These are phyloP conservation scores for Hymenochaete sp. DNA, from an alignment of 1,284 basidiomycete species.

Conservation along the genomic window DNA sequence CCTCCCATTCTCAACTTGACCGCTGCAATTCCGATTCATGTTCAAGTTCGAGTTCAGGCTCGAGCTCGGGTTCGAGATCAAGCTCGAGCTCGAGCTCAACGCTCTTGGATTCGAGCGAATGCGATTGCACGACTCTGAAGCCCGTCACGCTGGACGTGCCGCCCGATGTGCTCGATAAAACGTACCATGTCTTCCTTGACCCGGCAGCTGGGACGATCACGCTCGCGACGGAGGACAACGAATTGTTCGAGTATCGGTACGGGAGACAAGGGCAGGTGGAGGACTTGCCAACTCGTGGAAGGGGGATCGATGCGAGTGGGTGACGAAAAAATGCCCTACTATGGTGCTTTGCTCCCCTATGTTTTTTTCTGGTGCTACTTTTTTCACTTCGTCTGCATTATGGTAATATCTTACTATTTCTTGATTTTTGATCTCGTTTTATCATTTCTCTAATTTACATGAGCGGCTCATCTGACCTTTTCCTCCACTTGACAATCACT, in stretches of 20 bases:
- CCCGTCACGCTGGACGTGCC: constrained; percentile 18
- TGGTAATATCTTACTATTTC: too few species aligned
- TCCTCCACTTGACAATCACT: too few species aligned
- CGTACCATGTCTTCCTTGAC: constrained; percentile 16
- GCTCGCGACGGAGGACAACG: constrained; percentile 15
- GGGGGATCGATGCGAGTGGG: too few species aligned
- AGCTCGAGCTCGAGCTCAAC: not conserved
- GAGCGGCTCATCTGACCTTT: too few species aligned
- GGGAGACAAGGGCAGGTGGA: too few species aligned
- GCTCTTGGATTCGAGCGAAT: not conserved
- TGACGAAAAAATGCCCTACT: too few species aligned
- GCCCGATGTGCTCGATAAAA: constrained; percentile 4
- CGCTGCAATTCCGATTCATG: not conserved
- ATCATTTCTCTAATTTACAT: too few species aligned
- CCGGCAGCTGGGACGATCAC: constrained; percentile 16
- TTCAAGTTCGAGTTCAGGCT: not conserved
- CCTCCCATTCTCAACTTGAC: not conserved
- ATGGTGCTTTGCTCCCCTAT: too few species aligned
- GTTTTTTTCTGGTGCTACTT: too few species aligned
- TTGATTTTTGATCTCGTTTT: too few species aligned
- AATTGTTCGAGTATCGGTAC: constrained; percentile 15
- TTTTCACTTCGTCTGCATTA: too few species aligned
- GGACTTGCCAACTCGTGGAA: too few species aligned
- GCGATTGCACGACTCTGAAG: constrained; percentile 10
- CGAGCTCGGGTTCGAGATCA: not conserved